These are phyloP conservation scores for Erysimum cheiranthoides DNA, from an alignment of 345 rosid genomes.

Conservation along the genomic window DNA sequence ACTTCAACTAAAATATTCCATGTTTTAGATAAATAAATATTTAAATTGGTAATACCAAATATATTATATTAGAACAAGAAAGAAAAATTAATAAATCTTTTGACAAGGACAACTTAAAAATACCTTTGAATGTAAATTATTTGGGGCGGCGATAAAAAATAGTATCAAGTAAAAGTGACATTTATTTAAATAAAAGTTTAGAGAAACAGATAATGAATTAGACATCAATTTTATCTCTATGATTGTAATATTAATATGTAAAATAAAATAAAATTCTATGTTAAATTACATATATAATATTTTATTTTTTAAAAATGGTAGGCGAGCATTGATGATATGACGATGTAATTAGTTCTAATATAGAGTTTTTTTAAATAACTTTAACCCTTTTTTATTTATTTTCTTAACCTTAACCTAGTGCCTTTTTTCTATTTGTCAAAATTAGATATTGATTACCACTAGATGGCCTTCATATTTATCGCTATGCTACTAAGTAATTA, in stretches of 20 bases:
- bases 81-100: neutral
- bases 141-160: slow-evolving; percentile 26
- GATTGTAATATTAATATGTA: neutral
- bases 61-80: neutral
- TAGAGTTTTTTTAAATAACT: no score
- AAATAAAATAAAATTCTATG: no score
- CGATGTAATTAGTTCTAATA: no score
- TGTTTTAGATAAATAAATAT: neutral
- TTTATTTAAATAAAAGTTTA: neutral
- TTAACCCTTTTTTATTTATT: no score
- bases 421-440: no score
- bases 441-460: no score
- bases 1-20: neutral
- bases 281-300: no score
- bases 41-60: neutral
- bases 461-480: no score
- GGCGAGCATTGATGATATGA: no score
- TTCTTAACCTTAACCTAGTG: no score
- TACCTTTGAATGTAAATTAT: neutral
- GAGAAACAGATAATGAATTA: neutral
- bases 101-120: neutral
- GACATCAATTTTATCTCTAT: neutral
- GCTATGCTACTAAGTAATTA: no score
- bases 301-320: no score
- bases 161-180: slow-evolving; percentile 1